Evolutionary conservation across 2,329 filamentous ascomycete species (phyloP).

Genomic region (Fusarium sp.): DNA sequence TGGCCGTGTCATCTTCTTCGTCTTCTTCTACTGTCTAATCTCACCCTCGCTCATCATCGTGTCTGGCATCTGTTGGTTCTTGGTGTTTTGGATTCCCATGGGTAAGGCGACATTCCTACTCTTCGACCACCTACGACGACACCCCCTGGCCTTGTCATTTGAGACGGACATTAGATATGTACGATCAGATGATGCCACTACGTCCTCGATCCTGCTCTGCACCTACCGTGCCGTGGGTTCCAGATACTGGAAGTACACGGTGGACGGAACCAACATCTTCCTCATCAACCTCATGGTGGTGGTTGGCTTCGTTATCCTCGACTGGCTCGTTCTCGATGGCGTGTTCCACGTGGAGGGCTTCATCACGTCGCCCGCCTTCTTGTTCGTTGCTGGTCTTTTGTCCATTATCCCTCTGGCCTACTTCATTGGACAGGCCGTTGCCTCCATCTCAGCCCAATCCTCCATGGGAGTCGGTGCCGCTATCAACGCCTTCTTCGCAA

Average conservation of each 20-base stretch:
- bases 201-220: slow-evolving; percentile 90
- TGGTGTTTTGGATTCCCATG: slow-evolving; percentile 99
- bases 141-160: slow-evolving; percentile 93
- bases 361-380: slow-evolving; percentile 84
- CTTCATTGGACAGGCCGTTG: slow-evolving; percentile 98
- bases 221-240: slow-evolving; percentile 95
- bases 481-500: slow-evolving; percentile 98
- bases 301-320: slow-evolving; percentile 93
- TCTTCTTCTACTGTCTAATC: slow-evolving; percentile 94
- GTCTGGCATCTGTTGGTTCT: slow-evolving; percentile 91
- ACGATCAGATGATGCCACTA: slow-evolving; percentile 76
- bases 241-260: slow-evolving; percentile 99
- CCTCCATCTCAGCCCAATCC: slow-evolving; percentile 97
- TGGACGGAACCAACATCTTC: slow-evolving; percentile 99
- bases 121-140: slow-evolving; percentile 90
- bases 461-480: slow-evolving; percentile 98
- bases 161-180: slow-evolving; percentile 85
- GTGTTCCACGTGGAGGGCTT: slow-evolving; percentile 76
- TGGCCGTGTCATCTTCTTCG: slow-evolving; percentile 93
- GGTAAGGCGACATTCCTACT: slow-evolving; percentile 92
- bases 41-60: slow-evolving; percentile 88
- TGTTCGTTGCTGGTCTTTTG: slow-evolving; percentile 85
- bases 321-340: slow-evolving; percentile 84
- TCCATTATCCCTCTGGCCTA: slow-evolving; percentile 98
- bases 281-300: slow-evolving; percentile 96